phyloP scores from a whole-genome alignment of 495 filamentous ascomycete species.

The Tuber indicum region DNA sequence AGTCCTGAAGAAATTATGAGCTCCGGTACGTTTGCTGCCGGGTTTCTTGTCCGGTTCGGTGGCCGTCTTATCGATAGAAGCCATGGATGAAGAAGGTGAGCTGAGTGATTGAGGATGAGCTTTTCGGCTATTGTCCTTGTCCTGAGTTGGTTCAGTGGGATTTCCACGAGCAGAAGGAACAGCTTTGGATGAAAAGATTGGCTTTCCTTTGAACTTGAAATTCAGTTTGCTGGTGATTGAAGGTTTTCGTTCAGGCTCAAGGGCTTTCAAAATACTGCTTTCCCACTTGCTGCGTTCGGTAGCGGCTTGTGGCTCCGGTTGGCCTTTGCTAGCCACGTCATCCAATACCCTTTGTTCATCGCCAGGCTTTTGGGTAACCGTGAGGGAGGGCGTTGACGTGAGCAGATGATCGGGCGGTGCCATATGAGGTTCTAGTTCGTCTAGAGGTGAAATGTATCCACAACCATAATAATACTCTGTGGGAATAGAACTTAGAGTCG shows the following conservation, averaged over 20 bases:
- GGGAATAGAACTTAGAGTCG: neutral
- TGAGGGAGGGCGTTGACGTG: neutral
- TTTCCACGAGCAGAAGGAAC: neutral
- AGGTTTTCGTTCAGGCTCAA: neutral
- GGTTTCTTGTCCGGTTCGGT: neutral
- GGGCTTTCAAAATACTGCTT: neutral
- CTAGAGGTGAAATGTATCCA: neutral
- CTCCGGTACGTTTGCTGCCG: neutral
- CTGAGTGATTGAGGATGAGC: neutral
- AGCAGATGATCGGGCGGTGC: neutral
- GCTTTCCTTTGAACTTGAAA: neutral
- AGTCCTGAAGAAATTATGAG: neutral
- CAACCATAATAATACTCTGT: neutral
- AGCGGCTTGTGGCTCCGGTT: neutral
- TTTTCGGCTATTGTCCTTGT: neutral
- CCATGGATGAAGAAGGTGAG: neutral
- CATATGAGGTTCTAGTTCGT: neutral
- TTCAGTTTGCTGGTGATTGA: neutral
- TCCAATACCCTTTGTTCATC: fast-evolving
- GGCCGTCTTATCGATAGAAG: neutral
- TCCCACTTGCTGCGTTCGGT: neutral
- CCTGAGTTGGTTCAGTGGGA: no score
- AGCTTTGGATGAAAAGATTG: neutral
- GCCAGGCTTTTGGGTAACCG: neutral
- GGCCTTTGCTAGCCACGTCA: fast-evolving